Base-by-base conservation (phyloP, 768 basidiomycete species). In the Clavulina sp. region DNA sequence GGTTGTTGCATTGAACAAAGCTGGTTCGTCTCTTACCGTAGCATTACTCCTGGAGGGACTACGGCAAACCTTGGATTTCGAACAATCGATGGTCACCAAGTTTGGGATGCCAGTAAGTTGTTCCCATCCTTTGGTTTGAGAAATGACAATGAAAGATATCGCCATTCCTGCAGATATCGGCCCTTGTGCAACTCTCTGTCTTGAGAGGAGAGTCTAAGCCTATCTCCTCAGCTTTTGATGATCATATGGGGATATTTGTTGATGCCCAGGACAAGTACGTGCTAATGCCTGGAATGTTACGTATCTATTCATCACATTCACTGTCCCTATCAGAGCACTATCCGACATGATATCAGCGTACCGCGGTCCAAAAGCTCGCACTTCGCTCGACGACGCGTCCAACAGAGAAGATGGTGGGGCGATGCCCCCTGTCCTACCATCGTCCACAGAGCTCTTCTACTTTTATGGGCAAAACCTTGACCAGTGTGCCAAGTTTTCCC, bases 381-480 rank as follows among this genome's bases (percentile, higher is more conserved):
- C 76, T 23, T 86, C 85, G 4, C 63, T 85, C 16, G 87, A 92
- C 30, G 67, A 61, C 16, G 58, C 57, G 32, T 61, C 64, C 24
- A 65, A 69, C 28, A 70, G 68, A 9, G 72, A 71, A 2, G 66
- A 70, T 24, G 67, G 70, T 26, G 13, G 13, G 13, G 43, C 13
- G 43, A 66, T 76, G 0, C 65, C 75, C 1, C 68, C 75, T 2
- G 86, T 97, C 1, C 73, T 97, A 5, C 84, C 88, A 0, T 91
- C 87, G 0, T 96, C 92, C 0, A 96, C 92, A 0, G 92, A 97
- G 58, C 68, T 99, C 18, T 99, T 97, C 69, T 95, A 92, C 63
- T 89, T 95, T 66, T 97, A 97, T 62, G 87, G 80, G 0, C 91
- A 97, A 63, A 91, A 81, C 51, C 67, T 99, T 32, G 95, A 97